These are phyloP conservation scores for Plasmodium fragile DNA, from an alignment of 169 alveolate species.

Conservation along the genomic window DNA sequence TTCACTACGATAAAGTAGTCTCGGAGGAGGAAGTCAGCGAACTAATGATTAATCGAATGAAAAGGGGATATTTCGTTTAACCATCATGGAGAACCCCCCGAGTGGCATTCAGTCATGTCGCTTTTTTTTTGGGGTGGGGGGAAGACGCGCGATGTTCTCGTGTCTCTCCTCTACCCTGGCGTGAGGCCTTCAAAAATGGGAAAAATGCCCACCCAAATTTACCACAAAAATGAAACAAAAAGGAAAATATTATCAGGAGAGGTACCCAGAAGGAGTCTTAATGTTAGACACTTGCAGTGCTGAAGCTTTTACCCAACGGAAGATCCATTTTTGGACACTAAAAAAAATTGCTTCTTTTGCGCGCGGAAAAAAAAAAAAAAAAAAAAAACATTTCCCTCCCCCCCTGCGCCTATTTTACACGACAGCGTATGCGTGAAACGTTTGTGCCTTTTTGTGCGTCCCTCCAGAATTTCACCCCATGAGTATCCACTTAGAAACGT, in stretches of 20 bases:
- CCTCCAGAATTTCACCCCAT: neutral
- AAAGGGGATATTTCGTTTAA: neutral
- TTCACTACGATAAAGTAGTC: neutral
- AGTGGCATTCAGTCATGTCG: neutral
- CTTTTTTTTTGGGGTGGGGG: neutral
- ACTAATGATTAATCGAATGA: neutral
- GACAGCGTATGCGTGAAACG: neutral
- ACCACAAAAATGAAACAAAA: neutral
- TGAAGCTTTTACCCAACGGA: neutral
- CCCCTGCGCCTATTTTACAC: neutral
- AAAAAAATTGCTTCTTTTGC: neutral
- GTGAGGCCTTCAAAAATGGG: neutral
- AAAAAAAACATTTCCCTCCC: neutral
- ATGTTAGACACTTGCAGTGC: neutral
- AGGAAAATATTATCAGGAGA: neutral
- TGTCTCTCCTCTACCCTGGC: neutral
- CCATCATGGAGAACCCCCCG: neutral
- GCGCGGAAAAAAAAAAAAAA: neutral
- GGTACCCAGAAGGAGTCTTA: neutral
- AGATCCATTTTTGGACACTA: neutral
- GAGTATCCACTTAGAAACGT: neutral
- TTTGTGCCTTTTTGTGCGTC: neutral
- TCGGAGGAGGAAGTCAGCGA: neutral
- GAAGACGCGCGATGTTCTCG: neutral
- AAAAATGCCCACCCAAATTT: neutral